Evolutionary conservation across 768 basidiomycete species (phyloP), one percentile per base, ranked within the genome.

Genomic region (Bullera alba): DNA sequence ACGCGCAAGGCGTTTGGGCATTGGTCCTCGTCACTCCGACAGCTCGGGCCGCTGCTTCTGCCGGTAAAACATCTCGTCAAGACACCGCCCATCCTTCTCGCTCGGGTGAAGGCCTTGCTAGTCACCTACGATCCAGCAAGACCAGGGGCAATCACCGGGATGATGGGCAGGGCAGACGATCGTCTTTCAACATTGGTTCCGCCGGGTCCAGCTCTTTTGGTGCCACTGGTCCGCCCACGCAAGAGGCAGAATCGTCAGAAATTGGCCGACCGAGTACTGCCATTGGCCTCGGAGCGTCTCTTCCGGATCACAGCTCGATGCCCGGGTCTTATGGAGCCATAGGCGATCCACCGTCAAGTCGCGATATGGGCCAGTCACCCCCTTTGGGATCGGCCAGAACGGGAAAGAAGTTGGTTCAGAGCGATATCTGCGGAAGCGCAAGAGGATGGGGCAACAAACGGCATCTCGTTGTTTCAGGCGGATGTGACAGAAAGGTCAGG

Each of bases 1-100:
- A 95, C 70, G 83, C 84, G 15, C 74, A 78, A 19, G 92, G 92
- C n/a, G 91, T 95, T 1, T 96, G 92, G 92, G 84, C 86, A 14
- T 81, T 95, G 14, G 81, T 83, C 47, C 78, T 96, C 23, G 81
- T 92, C 42, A 79, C 79, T 22, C 77, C 79, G 35, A n/a, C 15
- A 39, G 37, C 19, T 39, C 37, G 37, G 10, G 12, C 37, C 37
- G 32, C 32, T 8, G 10, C 32, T 8, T 34, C n/a, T 34, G 32
- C n/a, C 32, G 12, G 37, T 10, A 39, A 8, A 21, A 10, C 37
- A n/a, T n/a, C n/a, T n/a, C n/a, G n/a, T n/a, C n/a, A n/a, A n/a
- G n/a, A n/a, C n/a, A n/a, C n/a, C n/a, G n/a, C n/a, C n/a, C n/a
- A n/a, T n/a, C n/a, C n/a, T n/a, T n/a, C n/a, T n/a, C n/a, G n/a